Base-by-base conservation (phyloP, 1,139 yeast species). In the Candida sp. region DNA sequence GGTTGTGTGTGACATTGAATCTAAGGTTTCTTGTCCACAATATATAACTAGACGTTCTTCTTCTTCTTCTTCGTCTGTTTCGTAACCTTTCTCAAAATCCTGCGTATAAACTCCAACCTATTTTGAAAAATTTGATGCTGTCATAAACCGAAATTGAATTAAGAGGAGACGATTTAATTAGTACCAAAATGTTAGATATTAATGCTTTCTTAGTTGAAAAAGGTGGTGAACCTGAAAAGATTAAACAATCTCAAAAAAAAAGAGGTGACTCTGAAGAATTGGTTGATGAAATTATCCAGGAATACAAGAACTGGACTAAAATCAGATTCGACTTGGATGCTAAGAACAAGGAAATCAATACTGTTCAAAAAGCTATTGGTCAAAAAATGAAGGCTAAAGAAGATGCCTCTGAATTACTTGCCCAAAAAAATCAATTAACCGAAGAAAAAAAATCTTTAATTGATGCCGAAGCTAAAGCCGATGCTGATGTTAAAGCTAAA, bases 251-350 rank as follows among this genome's bases (percentile, higher is more conserved):
- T 33, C 99, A 93, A 69, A 81, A 75, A 67, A 96, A 95, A 53
- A 88, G 99, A 75, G 96, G 96, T 48, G 98, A 82, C 56, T 74
- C 95, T 30, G 98, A 90, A 43, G 99, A 93, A 68, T 63, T 93
- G 45, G 98, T 93, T 40, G 99, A 93, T 63, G 97, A 93, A 70
- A 90, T 93, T 63, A 87, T 95, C 63, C 75, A 73, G 50, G 96
- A 84, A 54, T 93, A 93, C 78, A 88, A 87, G 70, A 82, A 80
- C 48, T 93, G 99, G 99, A 88, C 93, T 55, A 83, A 79, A 68
- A 80, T 89, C 56, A 87, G 97, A 73, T 93, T 90, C 62, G 93
- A 89, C 48, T 79, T 93, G 54, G 99, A 93, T 65, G 95, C 84
- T 61, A 62, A 84, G 53, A 95, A 93, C 82, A 91, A 90, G 74